Evolutionary conservation across 345 rosid species (phyloP).

Genomic region (Acer saccharum): DNA sequence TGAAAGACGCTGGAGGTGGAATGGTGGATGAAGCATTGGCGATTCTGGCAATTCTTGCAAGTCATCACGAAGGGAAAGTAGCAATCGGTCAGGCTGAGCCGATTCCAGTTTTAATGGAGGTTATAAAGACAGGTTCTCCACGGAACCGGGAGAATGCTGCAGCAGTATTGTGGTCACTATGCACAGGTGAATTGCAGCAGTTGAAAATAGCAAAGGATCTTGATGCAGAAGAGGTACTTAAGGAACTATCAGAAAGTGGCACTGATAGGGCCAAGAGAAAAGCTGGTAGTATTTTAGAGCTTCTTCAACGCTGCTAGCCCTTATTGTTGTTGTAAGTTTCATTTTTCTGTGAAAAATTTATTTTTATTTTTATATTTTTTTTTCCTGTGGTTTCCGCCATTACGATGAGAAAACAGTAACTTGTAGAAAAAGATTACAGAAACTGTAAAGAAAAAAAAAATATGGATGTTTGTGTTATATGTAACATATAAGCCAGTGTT

Average conservation of each 20-base stretch:
- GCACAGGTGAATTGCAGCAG: conserved; percentile 66
- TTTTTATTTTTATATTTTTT: background rate
- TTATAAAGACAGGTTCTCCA: conserved; percentile 83
- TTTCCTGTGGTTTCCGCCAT: background rate
- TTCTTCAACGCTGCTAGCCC: conserved; percentile 46
- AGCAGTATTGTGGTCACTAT: conserved; percentile 82
- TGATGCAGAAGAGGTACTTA: conserved; percentile 74
- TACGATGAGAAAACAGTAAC: background rate
- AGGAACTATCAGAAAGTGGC: conserved; percentile 79
- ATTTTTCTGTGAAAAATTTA: too few species aligned
- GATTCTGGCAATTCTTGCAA: conserved; percentile 84
- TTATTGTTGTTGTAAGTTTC: background rate
- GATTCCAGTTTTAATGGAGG: conserved; percentile 72
- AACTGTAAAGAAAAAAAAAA: background rate
- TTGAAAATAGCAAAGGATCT: conserved; percentile 62
- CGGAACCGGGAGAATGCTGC: conserved; percentile 92
- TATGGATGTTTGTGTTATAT: background rate
- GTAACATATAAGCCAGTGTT: background rate
- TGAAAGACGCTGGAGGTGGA: conserved; percentile 92
- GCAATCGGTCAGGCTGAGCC: conserved; percentile 81
- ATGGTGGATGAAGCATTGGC: conserved; percentile 97
- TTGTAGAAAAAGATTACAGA: background rate
- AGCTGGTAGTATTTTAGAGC: conserved; percentile 78
- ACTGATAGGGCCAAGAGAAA: conserved; percentile 98
- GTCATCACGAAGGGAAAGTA: conserved; percentile 82